Conservation (phyloP, 1,284 basidiomycete genomes). For the Pseudozyma flocculosa region DNA sequence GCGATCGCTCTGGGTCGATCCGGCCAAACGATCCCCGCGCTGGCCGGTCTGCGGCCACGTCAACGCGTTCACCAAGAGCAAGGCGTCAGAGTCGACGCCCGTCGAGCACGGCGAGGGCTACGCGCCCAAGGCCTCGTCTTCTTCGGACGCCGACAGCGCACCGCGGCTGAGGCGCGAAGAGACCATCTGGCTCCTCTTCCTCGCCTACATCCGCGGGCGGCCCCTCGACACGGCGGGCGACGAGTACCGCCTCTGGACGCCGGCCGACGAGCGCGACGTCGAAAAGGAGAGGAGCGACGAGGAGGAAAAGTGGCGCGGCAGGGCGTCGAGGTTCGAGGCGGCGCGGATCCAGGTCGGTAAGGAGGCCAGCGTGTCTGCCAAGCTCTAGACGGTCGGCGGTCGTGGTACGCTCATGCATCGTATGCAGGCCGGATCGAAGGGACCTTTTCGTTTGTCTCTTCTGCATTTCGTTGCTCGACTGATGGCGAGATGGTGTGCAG, state of each 20-base stretch:
- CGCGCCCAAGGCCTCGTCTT: slow-evolving; percentile 14
- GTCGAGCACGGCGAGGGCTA: slow-evolving; percentile 39
- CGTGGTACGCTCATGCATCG: no score
- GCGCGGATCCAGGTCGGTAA: not conserved
- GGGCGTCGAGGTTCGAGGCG: not conserved
- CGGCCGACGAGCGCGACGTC: slow-evolving; percentile 6
- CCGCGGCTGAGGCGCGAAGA: slow-evolving; percentile 30
- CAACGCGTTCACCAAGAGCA: slow-evolving; percentile 28
- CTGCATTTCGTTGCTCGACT: no score
- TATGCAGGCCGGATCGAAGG: no score
- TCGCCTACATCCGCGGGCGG: slow-evolving; percentile 30
- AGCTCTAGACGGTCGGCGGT: no score
- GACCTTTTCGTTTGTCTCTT: no score
- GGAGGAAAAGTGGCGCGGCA: slow-evolving; percentile 5
- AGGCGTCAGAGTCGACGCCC: slow-evolving; percentile 14
- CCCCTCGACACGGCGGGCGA: slow-evolving; percentile 18
- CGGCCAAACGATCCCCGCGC: slow-evolving; percentile 14
- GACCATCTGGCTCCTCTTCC: slow-evolving; percentile 40
- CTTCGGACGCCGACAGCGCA: slow-evolving; percentile 9
- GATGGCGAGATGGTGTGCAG: no score
- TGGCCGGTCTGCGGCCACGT: slow-evolving; percentile 42
- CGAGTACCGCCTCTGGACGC: slow-evolving; percentile 27
- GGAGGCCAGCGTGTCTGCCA: not conserved
- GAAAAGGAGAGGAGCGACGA: slow-evolving; percentile 20
- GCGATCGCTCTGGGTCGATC: slow-evolving; percentile 44